These are phyloP conservation scores for Xylaria nigripes DNA, from an alignment of 495 filamentous ascomycete species.

Conservation along the genomic window DNA sequence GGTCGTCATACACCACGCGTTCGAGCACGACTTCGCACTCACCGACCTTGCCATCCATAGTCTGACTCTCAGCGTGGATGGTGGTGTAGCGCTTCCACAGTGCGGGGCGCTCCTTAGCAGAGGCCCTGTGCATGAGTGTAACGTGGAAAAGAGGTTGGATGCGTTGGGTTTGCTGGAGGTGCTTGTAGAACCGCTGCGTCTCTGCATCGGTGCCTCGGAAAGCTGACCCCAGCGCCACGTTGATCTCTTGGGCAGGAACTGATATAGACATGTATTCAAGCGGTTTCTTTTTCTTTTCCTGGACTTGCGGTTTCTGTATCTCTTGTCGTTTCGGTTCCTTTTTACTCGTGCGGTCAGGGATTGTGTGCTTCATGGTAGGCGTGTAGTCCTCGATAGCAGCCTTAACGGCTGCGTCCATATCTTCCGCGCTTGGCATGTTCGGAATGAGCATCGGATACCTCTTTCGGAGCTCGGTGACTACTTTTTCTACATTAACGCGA, in stretches of 20 bases:
- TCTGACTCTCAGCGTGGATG: slow-evolving; percentile 36
- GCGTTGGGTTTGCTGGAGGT: slow-evolving; percentile 62
- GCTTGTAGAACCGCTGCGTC: slow-evolving; percentile 59
- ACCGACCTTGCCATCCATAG: slow-evolving; percentile 32
- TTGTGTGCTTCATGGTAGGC: slow-evolving; percentile 64
- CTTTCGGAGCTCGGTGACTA: slow-evolving; percentile 59
- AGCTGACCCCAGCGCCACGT: slow-evolving; percentile 52
- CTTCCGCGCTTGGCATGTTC: slow-evolving; percentile 59
- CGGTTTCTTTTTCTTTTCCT: slow-evolving; percentile 38
- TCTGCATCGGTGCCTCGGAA: slow-evolving; percentile 48
- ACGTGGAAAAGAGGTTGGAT: slow-evolving; percentile 86
- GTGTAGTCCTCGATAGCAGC: slow-evolving; percentile 68
- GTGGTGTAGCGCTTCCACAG: slow-evolving; percentile 62
- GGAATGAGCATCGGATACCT: slow-evolving; percentile 67
- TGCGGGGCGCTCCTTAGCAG: slow-evolving; percentile 46
- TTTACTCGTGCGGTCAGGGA: slow-evolving; percentile 40
- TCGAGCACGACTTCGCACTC: slow-evolving; percentile 45
- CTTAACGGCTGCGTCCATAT: slow-evolving; percentile 74
- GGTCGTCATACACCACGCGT: slow-evolving; percentile 66
- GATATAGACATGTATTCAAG: slow-evolving; percentile 80
- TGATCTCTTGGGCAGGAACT: slow-evolving; percentile 51
- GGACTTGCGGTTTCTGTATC: slow-evolving; percentile 18
- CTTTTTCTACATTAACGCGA: slow-evolving; percentile 75
- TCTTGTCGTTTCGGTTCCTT: slow-evolving; percentile 37
- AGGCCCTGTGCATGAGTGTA: slow-evolving; percentile 78